Conservation (phyloP, 345 rosid species). For the Moricandia arvensis region DNA sequence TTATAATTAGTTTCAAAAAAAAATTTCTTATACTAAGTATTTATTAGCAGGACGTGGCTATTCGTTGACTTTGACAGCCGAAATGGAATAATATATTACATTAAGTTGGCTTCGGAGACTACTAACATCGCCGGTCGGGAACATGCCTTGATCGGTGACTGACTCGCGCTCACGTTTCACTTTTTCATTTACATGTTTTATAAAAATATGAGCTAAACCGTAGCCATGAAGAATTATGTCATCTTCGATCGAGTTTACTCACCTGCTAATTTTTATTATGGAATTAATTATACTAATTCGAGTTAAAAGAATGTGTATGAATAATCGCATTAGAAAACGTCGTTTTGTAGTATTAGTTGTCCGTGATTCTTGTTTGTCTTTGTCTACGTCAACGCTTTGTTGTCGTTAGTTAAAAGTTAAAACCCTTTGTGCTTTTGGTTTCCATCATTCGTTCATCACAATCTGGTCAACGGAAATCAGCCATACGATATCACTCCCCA, state of each 20-base stretch:
- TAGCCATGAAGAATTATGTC: not conserved
- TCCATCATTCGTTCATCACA: not conserved
- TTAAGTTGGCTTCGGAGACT: not conserved
- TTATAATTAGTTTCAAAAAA: not conserved
- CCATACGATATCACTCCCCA: not conserved
- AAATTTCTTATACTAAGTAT: not conserved
- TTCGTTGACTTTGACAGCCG: slow-evolving; percentile 18
- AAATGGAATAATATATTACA: not conserved
- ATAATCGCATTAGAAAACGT: not conserved
- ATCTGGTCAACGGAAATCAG: slow-evolving; percentile 13
- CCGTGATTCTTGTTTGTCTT: not conserved
- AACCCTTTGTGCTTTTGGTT: not conserved
- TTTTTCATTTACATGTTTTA: not conserved
- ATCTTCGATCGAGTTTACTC: not conserved
- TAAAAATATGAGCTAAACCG: not conserved
- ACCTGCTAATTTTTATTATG: not conserved
- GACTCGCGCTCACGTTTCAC: slow-evolving; percentile 1
- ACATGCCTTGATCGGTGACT: not conserved
- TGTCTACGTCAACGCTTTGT: slow-evolving; percentile 10
- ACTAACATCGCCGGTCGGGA: not conserved
- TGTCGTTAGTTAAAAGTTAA: not conserved
- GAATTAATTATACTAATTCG: not conserved
- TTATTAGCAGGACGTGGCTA: not conserved
- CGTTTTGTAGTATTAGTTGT: no score
- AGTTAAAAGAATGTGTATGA: not conserved